These are phyloP conservation scores for Dittrichia graveolens DNA, from an alignment of 129 eudicot species.

Conservation along the genomic window DNA sequence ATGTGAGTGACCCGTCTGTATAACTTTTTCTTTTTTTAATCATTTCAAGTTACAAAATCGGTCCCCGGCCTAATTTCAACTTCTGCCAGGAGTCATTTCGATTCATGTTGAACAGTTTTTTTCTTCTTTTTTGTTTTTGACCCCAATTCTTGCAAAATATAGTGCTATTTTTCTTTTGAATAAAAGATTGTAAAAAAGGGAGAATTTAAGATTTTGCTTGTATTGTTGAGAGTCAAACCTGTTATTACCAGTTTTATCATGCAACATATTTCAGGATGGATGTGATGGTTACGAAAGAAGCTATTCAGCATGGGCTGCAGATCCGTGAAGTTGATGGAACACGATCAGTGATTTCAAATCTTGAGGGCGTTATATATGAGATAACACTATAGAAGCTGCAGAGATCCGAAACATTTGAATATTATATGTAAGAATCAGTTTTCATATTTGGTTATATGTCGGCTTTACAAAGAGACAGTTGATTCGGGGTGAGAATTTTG, in stretches of 20 bases:
- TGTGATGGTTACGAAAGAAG: conserved; percentile 67
- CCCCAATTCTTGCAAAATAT: too few relatives aligned
- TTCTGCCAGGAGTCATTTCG: too few relatives aligned
- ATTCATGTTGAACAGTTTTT: too few relatives aligned
- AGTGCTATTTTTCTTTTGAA: too few relatives aligned
- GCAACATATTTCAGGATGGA: conserved; percentile 61
- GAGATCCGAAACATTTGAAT: not conserved
- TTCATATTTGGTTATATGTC: not conserved
- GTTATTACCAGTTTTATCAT: not conserved
- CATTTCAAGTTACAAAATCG: not conserved
- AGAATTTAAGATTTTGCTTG: not conserved
- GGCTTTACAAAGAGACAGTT: not conserved
- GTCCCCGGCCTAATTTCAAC: too few relatives aligned
- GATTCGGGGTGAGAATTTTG: not conserved
- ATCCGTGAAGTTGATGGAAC: conserved; percentile 73
- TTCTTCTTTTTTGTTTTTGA: not conserved
- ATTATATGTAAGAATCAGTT: not conserved
- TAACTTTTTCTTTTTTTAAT: too few relatives aligned
- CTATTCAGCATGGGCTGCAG: conserved; percentile 60
- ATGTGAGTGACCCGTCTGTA: conserved; percentile 49
- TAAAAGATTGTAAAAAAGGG: too few relatives aligned
- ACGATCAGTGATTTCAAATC: conserved; percentile 55
- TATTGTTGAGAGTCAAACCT: not conserved
- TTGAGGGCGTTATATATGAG: conserved; percentile 75
- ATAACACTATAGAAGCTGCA: conserved; percentile 40